Evolutionary conservation across 345 rosid species (phyloP).

Genomic region (Isatis tinctoria): DNA sequence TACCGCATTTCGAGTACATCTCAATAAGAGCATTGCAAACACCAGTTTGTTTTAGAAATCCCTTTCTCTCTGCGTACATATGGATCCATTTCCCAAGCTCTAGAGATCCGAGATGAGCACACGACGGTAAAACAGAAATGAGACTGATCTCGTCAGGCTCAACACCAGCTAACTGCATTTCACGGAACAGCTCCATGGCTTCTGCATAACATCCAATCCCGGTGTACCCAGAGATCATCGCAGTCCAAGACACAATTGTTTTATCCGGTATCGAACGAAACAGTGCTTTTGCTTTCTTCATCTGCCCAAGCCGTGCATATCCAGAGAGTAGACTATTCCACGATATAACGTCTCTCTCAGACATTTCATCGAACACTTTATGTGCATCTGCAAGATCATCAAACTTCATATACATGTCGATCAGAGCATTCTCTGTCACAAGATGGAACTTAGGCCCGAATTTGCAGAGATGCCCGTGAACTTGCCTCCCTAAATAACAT

Average conservation of each 20-base stretch:
- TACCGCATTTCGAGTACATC: constrained; percentile 63
- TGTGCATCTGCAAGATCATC: constrained; percentile 38
- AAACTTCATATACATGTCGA: constrained; percentile 47
- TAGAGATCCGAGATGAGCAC: constrained; percentile 51
- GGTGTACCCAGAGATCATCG: constrained; percentile 50
- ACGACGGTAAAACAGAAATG: constrained; percentile 48
- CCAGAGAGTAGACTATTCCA: constrained; percentile 60
- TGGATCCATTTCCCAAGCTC: constrained; percentile 60
- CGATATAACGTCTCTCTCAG: constrained; percentile 48
- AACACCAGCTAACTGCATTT: constrained; percentile 36
- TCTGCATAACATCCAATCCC: constrained; percentile 36
- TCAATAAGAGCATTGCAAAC: constrained; percentile 48
- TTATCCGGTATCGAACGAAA: constrained; percentile 39
- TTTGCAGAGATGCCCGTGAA: constrained; percentile 45
- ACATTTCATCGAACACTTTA: constrained; percentile 53
- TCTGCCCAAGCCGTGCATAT: constrained; percentile 44
- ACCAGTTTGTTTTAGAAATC: constrained; percentile 25
- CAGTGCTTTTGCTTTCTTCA: constrained; percentile 43
- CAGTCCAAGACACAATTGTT: constrained; percentile 62
- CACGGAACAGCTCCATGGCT: constrained; percentile 44
- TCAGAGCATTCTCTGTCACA: constrained; percentile 45
- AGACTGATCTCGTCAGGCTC: constrained; percentile 55
- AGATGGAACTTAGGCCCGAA: constrained; percentile 35
- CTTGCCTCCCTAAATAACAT: constrained; percentile 37
- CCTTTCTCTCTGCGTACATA: constrained; percentile 37